Evolutionary conservation across 768 basidiomycete genomes (phyloP), one percentile per base, ranked within the genome.

Genomic region (Mycena latifolia): DNA sequence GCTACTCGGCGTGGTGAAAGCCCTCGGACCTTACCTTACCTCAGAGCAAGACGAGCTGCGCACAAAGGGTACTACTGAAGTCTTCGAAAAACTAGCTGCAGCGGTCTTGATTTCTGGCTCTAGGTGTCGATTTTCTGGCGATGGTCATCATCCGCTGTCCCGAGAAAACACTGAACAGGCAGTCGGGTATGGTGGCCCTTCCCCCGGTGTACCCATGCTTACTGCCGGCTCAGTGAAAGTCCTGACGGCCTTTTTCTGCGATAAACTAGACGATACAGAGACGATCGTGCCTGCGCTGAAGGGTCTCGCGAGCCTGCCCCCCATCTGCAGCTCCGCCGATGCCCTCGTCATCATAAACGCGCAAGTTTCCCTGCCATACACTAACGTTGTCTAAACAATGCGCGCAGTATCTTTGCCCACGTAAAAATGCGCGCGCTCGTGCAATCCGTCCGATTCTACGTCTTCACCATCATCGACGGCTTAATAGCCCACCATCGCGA

Each of bases 41-140:
- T 89, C 94, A 2, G 93, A 96, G 62, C 92, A 97, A 59, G 93
- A 91, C 71, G 81, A 83, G 5, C 77, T 92, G 14, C 85, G 97
- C 29, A 86, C 87, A 11, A 94, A 94, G 83, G 97, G 97, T 94
- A 74, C 55, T 64, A 50, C n/a, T n/a, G n/a, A n/a, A n/a, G n/a
- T 69, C 15, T 12, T 72, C 43, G 47, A 53, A 52, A 25, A 52
- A 39, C 28, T 54, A 11, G 55, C 43, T 20, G n/a, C 2, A 22
- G 52, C 52, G 50, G 63, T 61, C 47, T 55, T 65, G 64, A 66
- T 65, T 45, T 61, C n/a, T n/a, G n/a, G 52, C 48, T 62, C 18
- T 65, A 99, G 98, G 96, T 35, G 89, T 99, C 22, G 90, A 90
- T 48, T 84, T 99, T 62, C 84, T 99, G 29, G 90, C 95, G 0